phyloP scores from a whole-genome alignment of 129 eudicot genomes.

The Artemisia annua region DNA sequence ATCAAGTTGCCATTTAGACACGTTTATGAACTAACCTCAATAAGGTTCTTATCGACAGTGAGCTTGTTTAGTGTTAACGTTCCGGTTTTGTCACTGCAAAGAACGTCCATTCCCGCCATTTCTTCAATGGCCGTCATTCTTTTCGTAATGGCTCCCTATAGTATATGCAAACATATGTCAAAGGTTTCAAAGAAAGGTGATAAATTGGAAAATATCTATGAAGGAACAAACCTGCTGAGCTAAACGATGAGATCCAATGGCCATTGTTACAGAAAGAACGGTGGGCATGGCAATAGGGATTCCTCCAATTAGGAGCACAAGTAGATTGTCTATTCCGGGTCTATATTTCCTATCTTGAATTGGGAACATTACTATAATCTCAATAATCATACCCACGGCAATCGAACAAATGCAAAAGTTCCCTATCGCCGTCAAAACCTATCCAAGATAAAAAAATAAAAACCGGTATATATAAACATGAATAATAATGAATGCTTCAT shows the following conservation, averaged over 20 bases:
- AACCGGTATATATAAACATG: not conserved
- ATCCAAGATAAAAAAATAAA: not conserved
- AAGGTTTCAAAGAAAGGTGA: not conserved
- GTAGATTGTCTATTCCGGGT: constrained; percentile 18
- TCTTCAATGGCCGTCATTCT: constrained; percentile 48
- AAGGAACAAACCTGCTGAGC: constrained; percentile 19
- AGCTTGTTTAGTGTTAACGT: constrained; percentile 41
- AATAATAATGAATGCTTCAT: not conserved
- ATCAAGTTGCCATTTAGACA: not conserved
- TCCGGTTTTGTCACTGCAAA: constrained; percentile 47
- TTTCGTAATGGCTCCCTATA: constrained; percentile 43
- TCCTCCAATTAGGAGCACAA: constrained; percentile 19
- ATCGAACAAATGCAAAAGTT: constrained; percentile 15
- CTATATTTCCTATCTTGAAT: constrained; percentile 17
- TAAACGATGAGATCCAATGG: constrained; percentile 17
- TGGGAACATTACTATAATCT: constrained; percentile 21
- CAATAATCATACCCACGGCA: constrained; percentile 1
- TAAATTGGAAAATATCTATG: not conserved
- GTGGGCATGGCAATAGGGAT: constrained; percentile 17
- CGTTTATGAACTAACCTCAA: constrained; percentile 18
- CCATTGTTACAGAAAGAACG: constrained; percentile 18
- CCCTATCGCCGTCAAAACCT: constrained; percentile 16
- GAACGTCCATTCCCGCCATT: constrained; percentile 48
- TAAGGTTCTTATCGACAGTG: constrained; percentile 38
- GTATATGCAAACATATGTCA: not conserved